These are phyloP conservation scores for Chaetoceros muelleri DNA, from an alignment of 108 stramenopile species.

Conservation along the genomic window DNA sequence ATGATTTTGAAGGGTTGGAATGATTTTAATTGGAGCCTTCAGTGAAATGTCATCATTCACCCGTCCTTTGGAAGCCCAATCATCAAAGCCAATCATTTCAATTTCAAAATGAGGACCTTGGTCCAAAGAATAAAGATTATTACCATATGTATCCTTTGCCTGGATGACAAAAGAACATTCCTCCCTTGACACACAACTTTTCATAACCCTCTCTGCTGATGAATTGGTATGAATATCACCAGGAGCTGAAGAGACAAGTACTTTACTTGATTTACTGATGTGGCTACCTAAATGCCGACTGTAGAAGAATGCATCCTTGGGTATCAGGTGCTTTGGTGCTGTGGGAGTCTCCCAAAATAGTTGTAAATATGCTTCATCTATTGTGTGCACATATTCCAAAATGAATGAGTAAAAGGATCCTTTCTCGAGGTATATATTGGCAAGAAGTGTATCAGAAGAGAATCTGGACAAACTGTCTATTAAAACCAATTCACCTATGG, in stretches of 20 bases:
- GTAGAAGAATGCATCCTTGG: conserved; percentile 35
- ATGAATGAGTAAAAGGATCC: conserved; percentile 30
- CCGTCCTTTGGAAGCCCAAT: conserved; percentile 57
- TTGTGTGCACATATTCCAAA: conserved; percentile 34
- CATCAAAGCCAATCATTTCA: conserved; percentile 41
- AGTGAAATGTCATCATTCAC: conserved; percentile 24
- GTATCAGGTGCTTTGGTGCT: conserved; percentile 22
- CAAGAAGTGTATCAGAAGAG: conserved; percentile 5
- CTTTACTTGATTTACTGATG: conserved; percentile 14
- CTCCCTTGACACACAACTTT: conserved; percentile 31
- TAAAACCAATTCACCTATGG: conserved; percentile 23
- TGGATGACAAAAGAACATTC: conserved; percentile 47
- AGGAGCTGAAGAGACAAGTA: conserved; percentile 18
- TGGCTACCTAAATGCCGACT: conserved; percentile 30
- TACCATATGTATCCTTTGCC: conserved; percentile 36
- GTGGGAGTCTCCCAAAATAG: conserved; percentile 27
- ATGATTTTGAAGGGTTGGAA: conserved; percentile 1
- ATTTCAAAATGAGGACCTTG: conserved; percentile 32
- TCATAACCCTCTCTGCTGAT: conserved; percentile 37
- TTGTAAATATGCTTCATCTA: conserved; percentile 30
- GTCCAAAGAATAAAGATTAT: conserved; percentile 49
- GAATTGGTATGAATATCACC: conserved; percentile 19
- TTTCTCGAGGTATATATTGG: conserved; percentile 5
- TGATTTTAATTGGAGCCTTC: conserved; percentile 5
- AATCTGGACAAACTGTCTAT: conserved; percentile 25